Base-by-base conservation (phyloP, 208 protist species). In the Leishmania mexicana region DNA sequence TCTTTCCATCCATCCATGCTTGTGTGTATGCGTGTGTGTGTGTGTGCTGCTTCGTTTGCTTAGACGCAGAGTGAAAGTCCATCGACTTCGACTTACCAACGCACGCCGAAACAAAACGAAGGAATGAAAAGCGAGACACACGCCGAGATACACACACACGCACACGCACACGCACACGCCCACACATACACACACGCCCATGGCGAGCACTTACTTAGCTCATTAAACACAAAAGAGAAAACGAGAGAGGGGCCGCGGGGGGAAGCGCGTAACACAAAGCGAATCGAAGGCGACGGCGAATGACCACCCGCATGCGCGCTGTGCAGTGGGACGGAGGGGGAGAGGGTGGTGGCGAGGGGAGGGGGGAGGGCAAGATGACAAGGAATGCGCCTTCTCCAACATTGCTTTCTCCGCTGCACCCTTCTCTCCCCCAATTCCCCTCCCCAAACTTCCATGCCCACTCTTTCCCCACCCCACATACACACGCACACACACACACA, bases 161-260 rank as follows among this genome's bases (percentile, higher is more conserved):
- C 64, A 42, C 28, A 38, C 64, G 13, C 64, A 13, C 15, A 70
- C 65, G 19, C 35, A 40, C 65, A 35, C 65, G 15, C 21, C 24
- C 38, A 60, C n/a, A 75, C 31, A 35, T 35, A 35, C 31, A 35
- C 31, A 35, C 31, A 35, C 31, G 64, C 13, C 45, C 8, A 75
- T 45, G n/a, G 53, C n/a, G n/a, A n/a, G 15, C 28, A 68, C 47
- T 82, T 75, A 77, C 60, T 75, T 82, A 71, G 76, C n/a, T 68
- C 57, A 70, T 76, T 82, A 76, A 77, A 71, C 19, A 7, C 0
- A 11, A 71, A 73, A 28, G 19, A 8, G 19, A 64, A 10, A 64
- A 64, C 21, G 10, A 7, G n/a, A 64, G 58, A 31, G 57, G 58
- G 7, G 10, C 51, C 51, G 51, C 51, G 51, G 51, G 17, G 15